A percentile compares a stretch with the other conserved stretches of the same genome.
Conservation (phyloP, 371 early-diverging fungal genomes). For the Rhizopus sp. region DNA sequence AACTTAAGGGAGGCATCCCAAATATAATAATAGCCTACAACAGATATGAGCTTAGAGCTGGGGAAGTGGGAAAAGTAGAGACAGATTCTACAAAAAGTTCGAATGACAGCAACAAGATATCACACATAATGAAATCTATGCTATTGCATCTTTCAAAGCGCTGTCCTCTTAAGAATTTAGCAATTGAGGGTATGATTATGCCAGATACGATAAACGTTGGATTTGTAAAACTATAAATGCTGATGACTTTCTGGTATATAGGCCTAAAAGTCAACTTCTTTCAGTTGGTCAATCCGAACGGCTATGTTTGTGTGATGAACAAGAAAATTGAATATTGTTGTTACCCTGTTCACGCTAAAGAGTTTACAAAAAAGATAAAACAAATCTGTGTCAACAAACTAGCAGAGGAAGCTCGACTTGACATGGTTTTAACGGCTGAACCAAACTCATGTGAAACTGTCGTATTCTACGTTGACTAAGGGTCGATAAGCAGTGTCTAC, state of each 20-base stretch:
- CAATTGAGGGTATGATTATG: conserved; percentile 7
- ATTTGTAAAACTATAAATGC: not conserved
- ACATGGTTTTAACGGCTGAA: no score
- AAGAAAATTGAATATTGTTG: no score
- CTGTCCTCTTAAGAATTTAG: not conserved
- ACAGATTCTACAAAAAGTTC: not conserved
- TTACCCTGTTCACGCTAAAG: no score
- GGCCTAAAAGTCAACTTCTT: no score
- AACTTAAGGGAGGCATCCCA: not conserved
- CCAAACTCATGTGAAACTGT: no score
- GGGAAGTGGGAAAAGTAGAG: conserved; percentile 5
- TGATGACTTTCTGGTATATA: not conserved
- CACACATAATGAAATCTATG: conserved; percentile 1
- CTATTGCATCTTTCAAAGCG: conserved; percentile 1
- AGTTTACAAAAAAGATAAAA: no score
- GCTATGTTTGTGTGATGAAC: no score
- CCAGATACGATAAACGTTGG: not conserved
- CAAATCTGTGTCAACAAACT: no score
- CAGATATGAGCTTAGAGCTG: conserved; percentile 4
- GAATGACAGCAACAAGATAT: conserved; percentile 1
- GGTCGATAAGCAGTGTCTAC: no score
- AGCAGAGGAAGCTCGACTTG: no score
- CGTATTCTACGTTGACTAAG: no score
- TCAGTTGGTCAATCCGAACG: no score
- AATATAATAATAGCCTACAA: not conserved